phyloP scores from a whole-genome alignment of 2,329 filamentous ascomycete genomes.

The Aspergillus pseudoglaucus region DNA sequence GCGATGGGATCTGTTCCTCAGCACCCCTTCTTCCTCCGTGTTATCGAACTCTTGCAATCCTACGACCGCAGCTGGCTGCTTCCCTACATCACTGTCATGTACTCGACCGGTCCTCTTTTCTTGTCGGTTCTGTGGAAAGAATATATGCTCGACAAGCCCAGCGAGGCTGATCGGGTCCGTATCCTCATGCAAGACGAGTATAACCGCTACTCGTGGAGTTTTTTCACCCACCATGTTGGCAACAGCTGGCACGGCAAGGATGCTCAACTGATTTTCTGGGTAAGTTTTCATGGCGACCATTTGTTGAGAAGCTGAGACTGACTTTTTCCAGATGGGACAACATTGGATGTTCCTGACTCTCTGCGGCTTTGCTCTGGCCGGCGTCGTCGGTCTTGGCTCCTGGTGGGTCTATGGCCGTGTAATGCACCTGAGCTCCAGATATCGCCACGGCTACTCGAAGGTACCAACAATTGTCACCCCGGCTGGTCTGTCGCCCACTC shows the following conservation, averaged over 20 bases:
- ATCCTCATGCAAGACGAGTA: conserved; percentile 67
- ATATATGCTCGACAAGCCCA: conserved; percentile 50
- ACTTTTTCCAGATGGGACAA: conserved; percentile 42
- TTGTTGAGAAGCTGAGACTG: conserved; percentile 1
- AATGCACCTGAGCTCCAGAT: conserved; percentile 34
- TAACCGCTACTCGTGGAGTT: conserved; percentile 62
- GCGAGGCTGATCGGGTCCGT: conserved; percentile 50
- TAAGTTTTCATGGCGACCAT: conserved; percentile 16
- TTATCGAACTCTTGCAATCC: conserved; percentile 60
- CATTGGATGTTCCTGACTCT: conserved; percentile 52
- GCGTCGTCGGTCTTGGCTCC: conserved; percentile 40
- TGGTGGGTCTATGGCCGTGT: conserved; percentile 49
- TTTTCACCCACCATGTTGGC: conserved; percentile 61
- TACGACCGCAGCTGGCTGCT: conserved; percentile 65
- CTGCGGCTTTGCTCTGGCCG: conserved; percentile 45
- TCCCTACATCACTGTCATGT: conserved; percentile 74
- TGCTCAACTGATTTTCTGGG: conserved; percentile 60
- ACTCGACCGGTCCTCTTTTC: conserved; percentile 68
- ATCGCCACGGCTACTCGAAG: conserved; percentile 34
- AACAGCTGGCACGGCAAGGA: conserved; percentile 62
- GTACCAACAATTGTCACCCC: conserved; percentile 20
- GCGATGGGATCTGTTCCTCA: conserved; percentile 67
- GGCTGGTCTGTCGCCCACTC: conserved; percentile 24
- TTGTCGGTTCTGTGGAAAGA: conserved; percentile 70
- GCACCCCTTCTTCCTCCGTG: conserved; percentile 67